phyloP scores from a whole-genome alignment of 257 asterid species.

The Solanum ahanhuiri region DNA sequence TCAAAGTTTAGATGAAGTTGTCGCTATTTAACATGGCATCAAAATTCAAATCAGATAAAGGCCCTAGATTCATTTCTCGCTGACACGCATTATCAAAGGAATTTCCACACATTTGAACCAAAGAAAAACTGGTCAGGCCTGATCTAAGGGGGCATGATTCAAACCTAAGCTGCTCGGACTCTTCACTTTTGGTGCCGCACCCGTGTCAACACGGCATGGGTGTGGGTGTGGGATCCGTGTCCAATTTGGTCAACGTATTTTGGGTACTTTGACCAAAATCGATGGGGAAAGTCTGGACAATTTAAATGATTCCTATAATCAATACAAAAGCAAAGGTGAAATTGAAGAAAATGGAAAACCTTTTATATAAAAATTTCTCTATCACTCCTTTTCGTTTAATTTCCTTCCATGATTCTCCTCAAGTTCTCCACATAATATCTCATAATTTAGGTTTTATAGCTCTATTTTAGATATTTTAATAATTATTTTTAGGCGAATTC shows the following conservation, averaged over 20 bases:
- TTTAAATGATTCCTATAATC: neutral
- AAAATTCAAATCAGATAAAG: neutral
- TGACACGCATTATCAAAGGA: neutral
- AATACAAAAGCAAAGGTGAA: neutral
- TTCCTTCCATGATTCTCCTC: neutral
- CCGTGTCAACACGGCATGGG: neutral
- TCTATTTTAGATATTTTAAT: neutral
- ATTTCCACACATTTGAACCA: neutral
- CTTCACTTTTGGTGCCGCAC: neutral
- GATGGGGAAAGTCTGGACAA: neutral
- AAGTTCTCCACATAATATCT: neutral
- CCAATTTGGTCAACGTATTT: neutral
- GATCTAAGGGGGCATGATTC: neutral
- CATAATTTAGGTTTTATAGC: neutral
- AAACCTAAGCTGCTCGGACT: neutral
- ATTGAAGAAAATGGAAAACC: neutral
- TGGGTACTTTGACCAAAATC: neutral
- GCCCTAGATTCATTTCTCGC: neutral
- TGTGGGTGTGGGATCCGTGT: neutral
- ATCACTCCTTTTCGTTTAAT: neutral
- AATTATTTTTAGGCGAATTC: neutral
- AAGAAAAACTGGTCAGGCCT: neutral
- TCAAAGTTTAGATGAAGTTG: neutral
- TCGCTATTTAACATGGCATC: neutral
- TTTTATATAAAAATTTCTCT: no score